These are phyloP conservation scores for Teratosphaeria pseudoeucalypti DNA, from an alignment of 2,329 filamentous ascomycete species.

Conservation along the genomic window DNA sequence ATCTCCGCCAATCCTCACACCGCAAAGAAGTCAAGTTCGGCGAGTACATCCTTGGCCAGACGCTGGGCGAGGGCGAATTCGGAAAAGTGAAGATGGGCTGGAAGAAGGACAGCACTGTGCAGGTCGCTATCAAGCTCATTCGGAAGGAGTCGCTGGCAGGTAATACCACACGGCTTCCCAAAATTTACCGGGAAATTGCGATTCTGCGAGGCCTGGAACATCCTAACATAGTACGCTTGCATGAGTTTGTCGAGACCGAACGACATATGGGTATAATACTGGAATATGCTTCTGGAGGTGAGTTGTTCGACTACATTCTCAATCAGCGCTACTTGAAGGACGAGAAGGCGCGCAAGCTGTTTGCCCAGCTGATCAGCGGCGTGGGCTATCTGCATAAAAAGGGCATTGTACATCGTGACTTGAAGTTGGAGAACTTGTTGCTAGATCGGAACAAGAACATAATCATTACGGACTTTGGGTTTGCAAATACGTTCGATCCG, in stretches of 20 bases:
- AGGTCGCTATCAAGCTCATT: conserved; percentile 97
- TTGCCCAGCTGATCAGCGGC: conserved; percentile 90
- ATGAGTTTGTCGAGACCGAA: conserved; percentile 98
- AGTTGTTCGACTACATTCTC: conserved; percentile 96
- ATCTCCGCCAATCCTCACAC: conserved; percentile 38
- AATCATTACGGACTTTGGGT: conserved; percentile 98
- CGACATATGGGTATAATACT: conserved; percentile 96
- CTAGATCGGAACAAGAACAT: conserved; percentile 96
- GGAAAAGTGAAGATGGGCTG: conserved; percentile 97
- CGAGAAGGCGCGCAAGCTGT: conserved; percentile 76
- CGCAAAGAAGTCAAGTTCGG: conserved; percentile 81
- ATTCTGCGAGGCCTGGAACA: conserved; percentile 83
- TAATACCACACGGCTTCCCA: conserved; percentile 81
- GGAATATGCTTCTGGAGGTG: conserved; percentile 94
- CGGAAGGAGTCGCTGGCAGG: conserved; percentile 79
- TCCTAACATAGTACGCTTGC: conserved; percentile 90
- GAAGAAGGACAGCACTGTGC: conserved; percentile 85
- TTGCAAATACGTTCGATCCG: conserved; percentile 94
- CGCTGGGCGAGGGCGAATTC: conserved; percentile 94
- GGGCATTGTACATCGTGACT: conserved; percentile 91
- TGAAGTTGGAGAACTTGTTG: conserved; percentile 92
- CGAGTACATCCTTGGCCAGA: conserved; percentile 91
- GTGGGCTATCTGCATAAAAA: conserved; percentile 98
- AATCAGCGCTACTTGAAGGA: conserved; percentile 96
- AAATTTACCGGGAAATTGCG: conserved; percentile 94